phyloP scores from a whole-genome alignment of 2,329 filamentous ascomycete species.

The Pezicula rhizophila region DNA sequence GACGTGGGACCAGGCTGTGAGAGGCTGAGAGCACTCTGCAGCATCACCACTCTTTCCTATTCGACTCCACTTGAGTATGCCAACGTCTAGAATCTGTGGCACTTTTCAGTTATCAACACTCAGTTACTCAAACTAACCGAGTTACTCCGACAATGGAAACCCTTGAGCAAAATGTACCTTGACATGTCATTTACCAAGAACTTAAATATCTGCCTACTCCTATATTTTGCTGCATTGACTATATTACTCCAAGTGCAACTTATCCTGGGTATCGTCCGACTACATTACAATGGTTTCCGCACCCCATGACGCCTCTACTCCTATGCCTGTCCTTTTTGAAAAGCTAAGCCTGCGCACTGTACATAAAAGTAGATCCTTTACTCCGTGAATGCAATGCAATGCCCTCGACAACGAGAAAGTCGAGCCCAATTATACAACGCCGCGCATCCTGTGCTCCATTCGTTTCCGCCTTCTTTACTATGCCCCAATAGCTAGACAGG shows the following conservation, averaged over 20 bases:
- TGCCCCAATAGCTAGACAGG: slow-evolving; percentile 26
- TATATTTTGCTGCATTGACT: no score
- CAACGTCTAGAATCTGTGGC: no score
- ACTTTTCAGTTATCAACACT: no score
- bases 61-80: no score
- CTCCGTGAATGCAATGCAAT: slow-evolving; percentile 18
- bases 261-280: slow-evolving; percentile 21
- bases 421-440: slow-evolving; percentile 15
- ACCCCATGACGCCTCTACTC: slow-evolving; percentile 10
- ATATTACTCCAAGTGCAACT: not conserved
- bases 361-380: slow-evolving; percentile 10
- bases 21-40: slow-evolving; percentile 4
- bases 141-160: no score
- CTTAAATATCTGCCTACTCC: no score
- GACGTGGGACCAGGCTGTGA: slow-evolving; percentile 1
- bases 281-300: slow-evolving; percentile 11
- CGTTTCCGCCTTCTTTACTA: slow-evolving; percentile 4
- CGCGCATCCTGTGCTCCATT: slow-evolving; percentile 8
- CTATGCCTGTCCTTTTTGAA: slow-evolving; percentile 5
- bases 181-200: not conserved
- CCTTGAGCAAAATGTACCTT: not conserved
- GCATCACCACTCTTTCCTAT: no score
- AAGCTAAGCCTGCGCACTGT: slow-evolving; percentile 13
- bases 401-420: slow-evolving; percentile 1
- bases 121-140: no score